Evolutionary conservation across 345 rosid genomes (phyloP).

Genomic region (Hibiscus mutabilis): DNA sequence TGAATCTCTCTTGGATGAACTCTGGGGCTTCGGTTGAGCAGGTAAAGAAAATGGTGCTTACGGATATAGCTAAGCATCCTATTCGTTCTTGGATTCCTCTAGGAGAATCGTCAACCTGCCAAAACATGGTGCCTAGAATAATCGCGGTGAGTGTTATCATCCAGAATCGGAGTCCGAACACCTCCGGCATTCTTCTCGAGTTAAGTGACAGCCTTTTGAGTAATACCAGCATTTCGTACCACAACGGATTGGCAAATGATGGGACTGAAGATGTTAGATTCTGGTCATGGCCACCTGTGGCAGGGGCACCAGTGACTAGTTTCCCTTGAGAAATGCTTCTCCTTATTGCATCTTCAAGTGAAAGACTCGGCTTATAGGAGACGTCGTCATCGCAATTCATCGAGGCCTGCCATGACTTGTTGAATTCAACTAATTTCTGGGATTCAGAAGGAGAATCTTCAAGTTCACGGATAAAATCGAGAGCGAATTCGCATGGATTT

Average conservation of each 20-base stretch:
- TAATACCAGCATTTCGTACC: conserved; percentile 81
- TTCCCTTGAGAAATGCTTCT: conserved; percentile 78
- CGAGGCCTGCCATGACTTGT: conserved; percentile 50
- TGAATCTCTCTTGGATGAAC: conserved; percentile 85
- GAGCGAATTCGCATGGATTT: conserved; percentile 77
- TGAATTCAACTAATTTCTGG: conserved; percentile 60
- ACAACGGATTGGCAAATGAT: conserved; percentile 69
- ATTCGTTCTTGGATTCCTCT: conserved; percentile 79
- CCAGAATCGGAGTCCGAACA: conserved; percentile 66
- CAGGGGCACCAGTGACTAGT: conserved; percentile 57
- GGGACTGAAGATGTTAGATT: conserved; percentile 21
- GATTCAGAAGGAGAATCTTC: conserved; percentile 75
- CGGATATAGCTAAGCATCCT: conserved; percentile 91
- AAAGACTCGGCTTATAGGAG: conserved; percentile 20
- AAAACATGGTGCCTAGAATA: conserved; percentile 77
- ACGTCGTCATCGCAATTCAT: conserved; percentile 12
- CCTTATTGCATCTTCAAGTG: conserved; percentile 72
- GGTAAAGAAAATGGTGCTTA: conserved; percentile 92
- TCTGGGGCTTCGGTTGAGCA: conserved; percentile 92
- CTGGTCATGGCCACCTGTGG: conserved; percentile 20
- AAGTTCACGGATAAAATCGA: conserved; percentile 76
- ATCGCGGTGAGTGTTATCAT: conserved; percentile 77
- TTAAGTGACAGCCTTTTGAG: conserved; percentile 55
- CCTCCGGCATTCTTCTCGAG: conserved; percentile 77
- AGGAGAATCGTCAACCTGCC: conserved; percentile 73